These are phyloP conservation scores for Penicillium ochrochloron DNA, from an alignment of 495 filamentous ascomycete genomes.

Conservation along the genomic window DNA sequence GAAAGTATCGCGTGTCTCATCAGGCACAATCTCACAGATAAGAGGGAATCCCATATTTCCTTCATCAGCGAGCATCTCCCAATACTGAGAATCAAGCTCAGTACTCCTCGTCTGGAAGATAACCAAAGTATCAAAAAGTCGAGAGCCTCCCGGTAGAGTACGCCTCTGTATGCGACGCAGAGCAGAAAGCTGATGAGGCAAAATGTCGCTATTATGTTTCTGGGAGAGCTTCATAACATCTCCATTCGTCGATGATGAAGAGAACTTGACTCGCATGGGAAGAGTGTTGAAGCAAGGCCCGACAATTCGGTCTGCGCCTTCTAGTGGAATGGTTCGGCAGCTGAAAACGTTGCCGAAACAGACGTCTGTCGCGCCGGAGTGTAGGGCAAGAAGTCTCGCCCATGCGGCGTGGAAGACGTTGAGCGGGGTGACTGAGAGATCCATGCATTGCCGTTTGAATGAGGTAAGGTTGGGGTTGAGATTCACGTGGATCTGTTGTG, in stretches of 20 bases:
- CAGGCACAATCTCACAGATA: constrained; percentile 71
- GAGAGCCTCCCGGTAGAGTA: constrained; percentile 54
- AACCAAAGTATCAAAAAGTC: constrained; percentile 77
- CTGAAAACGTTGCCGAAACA: constrained; percentile 83
- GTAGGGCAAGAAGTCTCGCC: constrained; percentile 60
- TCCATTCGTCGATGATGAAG: constrained; percentile 43
- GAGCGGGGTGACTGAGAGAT: constrained; percentile 62
- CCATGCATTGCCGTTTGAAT: constrained; percentile 52
- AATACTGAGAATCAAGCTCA: constrained; percentile 60
- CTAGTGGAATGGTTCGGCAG: constrained; percentile 67
- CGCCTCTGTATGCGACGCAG: constrained; percentile 54
- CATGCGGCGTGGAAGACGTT: constrained; percentile 71
- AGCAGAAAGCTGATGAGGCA: constrained; percentile 70
- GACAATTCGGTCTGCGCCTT: constrained; percentile 68
- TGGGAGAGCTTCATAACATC: constrained; percentile 60
- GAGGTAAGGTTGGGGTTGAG: constrained; percentile 37
- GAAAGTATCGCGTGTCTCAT: constrained; percentile 41
- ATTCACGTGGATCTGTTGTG: constrained; percentile 27
- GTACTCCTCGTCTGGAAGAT: constrained; percentile 65
- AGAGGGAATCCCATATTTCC: constrained; percentile 79
- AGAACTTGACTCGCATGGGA: constrained; percentile 64
- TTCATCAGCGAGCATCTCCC: constrained; percentile 67
- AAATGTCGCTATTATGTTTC: constrained; percentile 55
- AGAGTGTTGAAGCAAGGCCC: constrained; percentile 88
- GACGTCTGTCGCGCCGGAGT: constrained; percentile 61